Base-by-base conservation (phyloP, 2,329 filamentous ascomycete genomes). In the Colletotrichum sansevieriae region DNA sequence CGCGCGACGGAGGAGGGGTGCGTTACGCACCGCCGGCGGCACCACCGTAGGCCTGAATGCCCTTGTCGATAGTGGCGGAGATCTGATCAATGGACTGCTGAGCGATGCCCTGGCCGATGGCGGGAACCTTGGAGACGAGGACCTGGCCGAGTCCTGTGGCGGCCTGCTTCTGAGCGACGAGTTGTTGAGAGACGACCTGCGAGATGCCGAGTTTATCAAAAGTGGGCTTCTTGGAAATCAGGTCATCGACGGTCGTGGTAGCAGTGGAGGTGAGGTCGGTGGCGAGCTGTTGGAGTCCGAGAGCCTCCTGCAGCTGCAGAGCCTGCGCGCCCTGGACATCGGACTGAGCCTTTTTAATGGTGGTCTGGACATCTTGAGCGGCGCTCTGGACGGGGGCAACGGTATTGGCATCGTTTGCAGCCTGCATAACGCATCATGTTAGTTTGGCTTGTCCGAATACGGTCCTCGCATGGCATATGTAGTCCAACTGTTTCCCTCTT, bases 361-460 rank as follows among this genome's bases (percentile, higher is more conserved):
- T 57, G n/a, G 37, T 61, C 57, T 71, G 56, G 13, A 63, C 58
- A 9, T 71, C 68, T 9, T 18, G 20, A 2, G 77, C 76, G 10
- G 77, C 70, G 49, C 57, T 47, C 39, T 71, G 63, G 43, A 73
- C 72, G 37, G 82, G 74, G 37, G 76, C 70, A 52, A 86, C 78
- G 1, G 78, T 77, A 49, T 78, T 76, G 80, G 87, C 89, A 75
- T 89, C 87, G 3, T 73, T 77, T 80, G 82, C 47, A 33, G 37
- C 51, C 68, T 67, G 54, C 18, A 13, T 2, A 0, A 2, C 4
- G 2, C 7, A 4, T 62, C 2, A 1, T 33, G 35, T 58, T 54
- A 57, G 12, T 29, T 10, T n/a, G 2, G 15, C 22, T 41, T 57
- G 25, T 55, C 52, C 65, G 9, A 5, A 11, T 13, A 15, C 15